These are phyloP conservation scores for Mortierella sp. DNA, from an alignment of 371 early-diverging fungal genomes.

Conservation along the genomic window DNA sequence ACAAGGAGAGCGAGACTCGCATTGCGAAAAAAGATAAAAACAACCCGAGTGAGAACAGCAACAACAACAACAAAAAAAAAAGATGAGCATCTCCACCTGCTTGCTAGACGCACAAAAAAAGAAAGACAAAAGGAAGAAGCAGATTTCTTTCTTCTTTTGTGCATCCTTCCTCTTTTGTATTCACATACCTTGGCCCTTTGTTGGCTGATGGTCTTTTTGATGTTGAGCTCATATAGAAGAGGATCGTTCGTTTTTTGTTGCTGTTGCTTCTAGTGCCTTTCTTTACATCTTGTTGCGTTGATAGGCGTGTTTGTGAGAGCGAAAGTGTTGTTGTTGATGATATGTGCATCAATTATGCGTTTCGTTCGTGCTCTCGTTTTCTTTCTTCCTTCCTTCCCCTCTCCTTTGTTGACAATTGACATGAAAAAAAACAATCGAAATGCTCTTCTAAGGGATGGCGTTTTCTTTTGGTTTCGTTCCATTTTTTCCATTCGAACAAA, in stretches of 20 bases:
- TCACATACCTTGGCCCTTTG: background rate
- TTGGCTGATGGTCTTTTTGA: background rate
- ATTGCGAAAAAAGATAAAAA: background rate
- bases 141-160: background rate
- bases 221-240: background rate
- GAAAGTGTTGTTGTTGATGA: background rate
- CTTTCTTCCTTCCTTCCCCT: background rate
- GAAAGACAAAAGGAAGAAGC: background rate
- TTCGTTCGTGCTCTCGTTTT: constrained; percentile 14
- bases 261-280: background rate
- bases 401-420: background rate
- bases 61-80: background rate
- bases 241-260: background rate
- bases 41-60: background rate
- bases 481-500: background rate
- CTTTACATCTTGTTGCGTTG: background rate
- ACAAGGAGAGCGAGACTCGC: background rate
- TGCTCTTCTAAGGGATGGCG: background rate
- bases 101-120: background rate
- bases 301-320: background rate
- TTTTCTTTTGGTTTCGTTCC: background rate
- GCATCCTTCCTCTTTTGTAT: background rate
- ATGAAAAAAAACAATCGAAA: background rate
- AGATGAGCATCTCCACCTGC: background rate
- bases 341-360: constrained; percentile 7